Percentiles rank a stretch among this genome's conserved stretches.
Conservation (phyloP, 2,329 filamentous ascomycete genomes). For the Fusarium nurragi region DNA sequence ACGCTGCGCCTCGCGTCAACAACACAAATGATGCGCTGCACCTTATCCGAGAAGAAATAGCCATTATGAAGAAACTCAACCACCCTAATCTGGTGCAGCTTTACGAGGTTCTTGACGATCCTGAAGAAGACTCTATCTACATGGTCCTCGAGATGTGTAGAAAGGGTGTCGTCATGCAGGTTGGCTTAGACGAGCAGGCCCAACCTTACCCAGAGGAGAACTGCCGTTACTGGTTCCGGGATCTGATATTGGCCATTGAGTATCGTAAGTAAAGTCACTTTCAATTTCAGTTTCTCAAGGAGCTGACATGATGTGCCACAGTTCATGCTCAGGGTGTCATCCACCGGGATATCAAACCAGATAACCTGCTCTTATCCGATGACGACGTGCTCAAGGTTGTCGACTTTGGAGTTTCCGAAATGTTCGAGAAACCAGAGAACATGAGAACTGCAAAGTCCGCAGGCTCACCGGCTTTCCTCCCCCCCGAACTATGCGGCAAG, state of each 20-base stretch:
- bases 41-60: slow-evolving; percentile 94
- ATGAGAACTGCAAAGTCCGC: slow-evolving; percentile 95
- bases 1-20: slow-evolving; percentile 51
- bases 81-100: slow-evolving; percentile 93
- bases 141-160: slow-evolving; percentile 99
- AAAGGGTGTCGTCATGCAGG: slow-evolving; percentile 96
- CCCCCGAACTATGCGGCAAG: slow-evolving; percentile 88
- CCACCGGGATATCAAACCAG: slow-evolving; percentile 97
- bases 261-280: slow-evolving; percentile 69
- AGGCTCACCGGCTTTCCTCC: slow-evolving; percentile 92
- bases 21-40: slow-evolving; percentile 78
- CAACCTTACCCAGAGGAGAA: slow-evolving; percentile 83
- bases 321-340: slow-evolving; percentile 95
- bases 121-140: slow-evolving; percentile 93
- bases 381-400: slow-evolving; percentile 97
- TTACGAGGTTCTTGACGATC: slow-evolving; percentile 95
- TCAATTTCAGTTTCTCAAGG: too few relatives aligned
- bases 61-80: slow-evolving; percentile 98
- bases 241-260: slow-evolving; percentile 93
- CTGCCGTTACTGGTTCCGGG: slow-evolving; percentile 92
- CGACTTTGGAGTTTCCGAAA: slow-evolving; percentile 98
- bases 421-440: slow-evolving; percentile 86
- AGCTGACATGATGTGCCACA: slow-evolving; percentile 45
- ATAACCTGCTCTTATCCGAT: slow-evolving; percentile 89
- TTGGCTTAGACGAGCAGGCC: slow-evolving; percentile 84